A percentile compares a stretch with the other conserved stretches of the same genome.
Conservation (phyloP, 2,329 filamentous ascomycete genomes). For the Aspergillus neotritici region DNA sequence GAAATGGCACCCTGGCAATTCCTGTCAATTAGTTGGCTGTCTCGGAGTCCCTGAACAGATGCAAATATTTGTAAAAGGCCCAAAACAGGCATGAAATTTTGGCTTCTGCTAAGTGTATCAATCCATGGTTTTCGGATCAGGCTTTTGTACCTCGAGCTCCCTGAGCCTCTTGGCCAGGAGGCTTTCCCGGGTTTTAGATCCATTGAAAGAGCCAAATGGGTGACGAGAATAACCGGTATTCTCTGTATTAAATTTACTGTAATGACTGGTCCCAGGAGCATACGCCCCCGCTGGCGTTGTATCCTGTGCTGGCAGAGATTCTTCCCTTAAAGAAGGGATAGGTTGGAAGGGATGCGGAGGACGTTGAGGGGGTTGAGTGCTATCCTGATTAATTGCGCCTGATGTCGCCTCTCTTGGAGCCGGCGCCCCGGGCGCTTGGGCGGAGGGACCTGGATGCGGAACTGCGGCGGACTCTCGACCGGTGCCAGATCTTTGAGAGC, state of each 20-base stretch:
- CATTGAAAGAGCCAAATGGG: constrained; percentile 38
- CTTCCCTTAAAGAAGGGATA: constrained; percentile 13
- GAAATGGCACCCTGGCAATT: too few relatives aligned
- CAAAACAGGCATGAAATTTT: too few relatives aligned
- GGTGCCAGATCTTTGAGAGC: constrained; percentile 53
- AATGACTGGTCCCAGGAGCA: constrained; percentile 36
- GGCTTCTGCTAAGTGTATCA: neutral
- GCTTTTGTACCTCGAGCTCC: constrained; percentile 51
- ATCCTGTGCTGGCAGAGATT: constrained; percentile 19
- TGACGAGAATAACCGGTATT: constrained; percentile 60
- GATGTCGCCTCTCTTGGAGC: neutral
- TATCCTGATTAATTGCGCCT: neutral
- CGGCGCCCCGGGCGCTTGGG: neutral
- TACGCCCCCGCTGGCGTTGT: constrained; percentile 25
- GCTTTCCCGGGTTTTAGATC: constrained; percentile 53
- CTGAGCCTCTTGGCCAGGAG: constrained; percentile 65
- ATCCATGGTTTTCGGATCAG: constrained; percentile 5
- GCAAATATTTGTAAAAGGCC: too few relatives aligned
- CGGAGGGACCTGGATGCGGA: constrained; percentile 8
- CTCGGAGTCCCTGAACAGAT: too few relatives aligned
- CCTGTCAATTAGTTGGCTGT: too few relatives aligned
- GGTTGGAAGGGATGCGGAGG: constrained; percentile 15
- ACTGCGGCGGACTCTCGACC: constrained; percentile 34
- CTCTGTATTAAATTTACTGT: constrained; percentile 64
- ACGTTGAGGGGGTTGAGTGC: constrained; percentile 1